Evolutionary conservation across 179 eudicot species (phyloP).

Genomic region (Nepenthes alata): DNA sequence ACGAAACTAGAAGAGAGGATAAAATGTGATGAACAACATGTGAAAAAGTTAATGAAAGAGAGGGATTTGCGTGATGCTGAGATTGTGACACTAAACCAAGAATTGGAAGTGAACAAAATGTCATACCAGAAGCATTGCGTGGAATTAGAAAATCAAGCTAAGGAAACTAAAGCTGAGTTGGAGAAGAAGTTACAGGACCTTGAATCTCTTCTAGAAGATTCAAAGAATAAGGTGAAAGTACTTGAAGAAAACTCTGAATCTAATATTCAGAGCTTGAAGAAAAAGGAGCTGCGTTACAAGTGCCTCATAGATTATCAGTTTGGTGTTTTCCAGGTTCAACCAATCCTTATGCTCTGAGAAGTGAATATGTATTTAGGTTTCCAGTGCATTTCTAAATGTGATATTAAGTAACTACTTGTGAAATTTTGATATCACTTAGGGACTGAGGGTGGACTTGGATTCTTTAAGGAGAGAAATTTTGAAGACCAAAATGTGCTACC

Average conservation of each 20-base stretch:
- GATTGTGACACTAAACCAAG: slow-evolving; percentile 41
- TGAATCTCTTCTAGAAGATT: slow-evolving; percentile 45
- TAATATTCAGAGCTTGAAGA: slow-evolving; percentile 48
- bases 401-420: neutral
- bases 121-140: slow-evolving; percentile 38
- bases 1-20: slow-evolving; percentile 51
- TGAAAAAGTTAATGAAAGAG: slow-evolving; percentile 45
- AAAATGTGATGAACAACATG: slow-evolving; percentile 49
- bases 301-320: slow-evolving; percentile 52
- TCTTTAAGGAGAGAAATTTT: slow-evolving; percentile 55
- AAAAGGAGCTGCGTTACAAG: slow-evolving; percentile 51
- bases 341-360: neutral
- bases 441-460: slow-evolving; percentile 39
- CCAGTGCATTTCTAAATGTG: neutral
- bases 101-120: slow-evolving; percentile 38
- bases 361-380: too few relatives aligned
- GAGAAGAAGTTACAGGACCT: slow-evolving; percentile 55
- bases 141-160: slow-evolving; percentile 45
- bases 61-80: slow-evolving; percentile 45
- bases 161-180: slow-evolving; percentile 40
- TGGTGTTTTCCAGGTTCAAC: slow-evolving; percentile 53
- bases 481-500: slow-evolving; percentile 41
- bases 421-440: slow-evolving; percentile 34
- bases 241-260: slow-evolving; percentile 55
- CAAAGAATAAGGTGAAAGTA: slow-evolving; percentile 61